Evolutionary conservation across 2,329 filamentous ascomycete species (phyloP), one percentile per base, ranked within the genome.

Genomic region (Periconia sp.): DNA sequence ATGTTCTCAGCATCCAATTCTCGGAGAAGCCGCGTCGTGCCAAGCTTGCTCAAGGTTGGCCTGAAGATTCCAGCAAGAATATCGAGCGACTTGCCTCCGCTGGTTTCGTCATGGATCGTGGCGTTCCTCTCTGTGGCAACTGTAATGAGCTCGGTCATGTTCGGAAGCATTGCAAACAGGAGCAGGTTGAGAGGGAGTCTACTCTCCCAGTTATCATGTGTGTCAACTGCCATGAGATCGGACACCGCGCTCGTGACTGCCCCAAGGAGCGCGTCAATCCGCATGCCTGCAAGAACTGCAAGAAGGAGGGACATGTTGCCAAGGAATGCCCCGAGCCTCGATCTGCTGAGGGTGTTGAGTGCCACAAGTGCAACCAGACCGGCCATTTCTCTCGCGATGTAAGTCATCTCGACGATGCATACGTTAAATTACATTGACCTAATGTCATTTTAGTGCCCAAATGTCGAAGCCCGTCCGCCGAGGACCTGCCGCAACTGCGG

Each of bases 191-290:
- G 59, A 69, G 61, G 17, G 62, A 67, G 31, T 51, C 2, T 70
- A 78, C 28, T 58, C 68, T 11, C 56, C 75, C 25, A 0, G 69
- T 72, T 15, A 78, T 87, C 35, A 75, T 74, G 33, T 90, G 87
- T 64, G 79, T 74, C 71, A 86, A 89, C 70, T 89, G 87, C 52
- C 71, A 78, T 4, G 75, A 78, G 26, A 69, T 75, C 18, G 86
- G 85, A 8, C 86, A 89, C 57, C 84, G 86, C 44, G 71, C 85
- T 37, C 83, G 86, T 37, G 85, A 90, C 54, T 90, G 87, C 45
- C 65, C 65, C 4, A 59, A 71, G 43, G 65, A 68, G 44, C 71
- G 86, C 36, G 70, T 82, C 21, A 81, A 87, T 71, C 83, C 76
- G 43, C 84, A 79, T 52, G 83, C 82, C 6, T 88, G 86, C 78